Evolutionary conservation across 306 rosid species (phyloP).

Genomic region (Ceratonia siliqua): DNA sequence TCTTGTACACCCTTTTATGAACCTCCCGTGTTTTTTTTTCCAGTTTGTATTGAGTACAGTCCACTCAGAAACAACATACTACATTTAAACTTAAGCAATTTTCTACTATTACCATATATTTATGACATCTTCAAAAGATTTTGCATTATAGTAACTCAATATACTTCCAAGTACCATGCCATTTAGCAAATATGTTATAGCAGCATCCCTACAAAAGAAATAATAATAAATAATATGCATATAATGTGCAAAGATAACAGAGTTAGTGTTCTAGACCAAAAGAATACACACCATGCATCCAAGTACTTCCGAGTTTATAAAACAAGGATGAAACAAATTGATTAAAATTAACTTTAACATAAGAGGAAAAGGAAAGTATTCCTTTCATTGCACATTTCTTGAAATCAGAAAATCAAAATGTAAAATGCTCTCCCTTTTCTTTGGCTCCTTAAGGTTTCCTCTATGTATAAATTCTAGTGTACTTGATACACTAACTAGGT

Average conservation of each 20-base stretch:
- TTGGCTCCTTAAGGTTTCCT: not conserved
- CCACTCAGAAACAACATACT: too few species aligned
- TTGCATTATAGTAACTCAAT: too few species aligned
- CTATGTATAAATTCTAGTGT: not conserved
- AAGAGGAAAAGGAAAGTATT: slow-evolving; percentile 19
- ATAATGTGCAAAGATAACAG: slow-evolving; percentile 88
- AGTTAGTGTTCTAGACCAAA: slow-evolving; percentile 98
- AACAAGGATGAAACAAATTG: slow-evolving; percentile 35
- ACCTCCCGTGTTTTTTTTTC: too few species aligned
- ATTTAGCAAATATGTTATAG: too few species aligned
- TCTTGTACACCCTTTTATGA: too few species aligned
- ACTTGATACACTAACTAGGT: not conserved
- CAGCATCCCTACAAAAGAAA: too few species aligned
- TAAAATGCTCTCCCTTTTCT: not conserved
- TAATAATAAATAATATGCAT: too few species aligned
- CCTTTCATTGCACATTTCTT: slow-evolving; percentile 26
- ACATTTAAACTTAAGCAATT: too few species aligned
- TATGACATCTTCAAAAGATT: too few species aligned
- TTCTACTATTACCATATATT: too few species aligned
- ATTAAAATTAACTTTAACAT: slow-evolving; percentile 13
- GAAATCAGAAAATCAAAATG: not conserved
- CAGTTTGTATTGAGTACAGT: too few species aligned
- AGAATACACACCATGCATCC: slow-evolving; percentile 99
- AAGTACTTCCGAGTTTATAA: slow-evolving; percentile 86
- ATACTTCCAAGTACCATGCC: too few species aligned